A percentile compares a stretch with the other conserved stretches of the same genome.
Conservation (phyloP, 1,284 basidiomycete genomes). For the Thecaphora thlaspeos region DNA sequence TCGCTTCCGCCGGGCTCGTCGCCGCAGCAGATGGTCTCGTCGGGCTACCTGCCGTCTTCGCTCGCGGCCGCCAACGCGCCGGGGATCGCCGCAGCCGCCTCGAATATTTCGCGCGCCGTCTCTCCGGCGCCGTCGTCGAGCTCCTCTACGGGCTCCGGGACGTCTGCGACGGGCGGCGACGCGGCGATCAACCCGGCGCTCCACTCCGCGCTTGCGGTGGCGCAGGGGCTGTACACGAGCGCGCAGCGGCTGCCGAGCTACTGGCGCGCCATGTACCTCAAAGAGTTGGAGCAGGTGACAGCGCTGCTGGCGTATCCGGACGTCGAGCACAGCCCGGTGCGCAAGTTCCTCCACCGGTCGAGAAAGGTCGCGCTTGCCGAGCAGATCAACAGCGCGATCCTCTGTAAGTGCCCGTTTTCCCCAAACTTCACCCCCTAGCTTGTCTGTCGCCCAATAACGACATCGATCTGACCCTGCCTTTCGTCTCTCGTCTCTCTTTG, state of each 20-base stretch:
- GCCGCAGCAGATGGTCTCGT: conserved; percentile 4
- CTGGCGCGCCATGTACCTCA: conserved; percentile 63
- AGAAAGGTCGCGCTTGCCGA: conserved; percentile 76
- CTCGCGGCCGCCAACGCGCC: conserved; percentile 18
- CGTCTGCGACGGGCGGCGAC: conserved; percentile 18
- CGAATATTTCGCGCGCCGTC: conserved; percentile 28
- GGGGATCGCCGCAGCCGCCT: conserved; percentile 24
- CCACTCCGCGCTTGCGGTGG: conserved; percentile 38
- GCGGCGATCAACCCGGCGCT: conserved; percentile 26
- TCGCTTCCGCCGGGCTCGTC: not conserved
- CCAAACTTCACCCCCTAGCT: not conserved
- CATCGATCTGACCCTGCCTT: not conserved
- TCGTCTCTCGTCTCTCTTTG: not conserved
- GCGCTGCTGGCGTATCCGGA: conserved; percentile 73
- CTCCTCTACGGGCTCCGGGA: conserved; percentile 31
- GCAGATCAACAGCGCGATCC: conserved; percentile 79
- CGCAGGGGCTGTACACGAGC: conserved; percentile 39
- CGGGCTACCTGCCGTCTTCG: conserved; percentile 18
- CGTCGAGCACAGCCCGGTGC: conserved; percentile 69
- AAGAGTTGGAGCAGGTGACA: conserved; percentile 71
- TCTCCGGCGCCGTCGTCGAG: conserved; percentile 41
- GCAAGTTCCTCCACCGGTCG: conserved; percentile 70
- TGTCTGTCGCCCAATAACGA: not conserved
- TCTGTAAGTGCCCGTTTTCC: conserved; percentile 52
- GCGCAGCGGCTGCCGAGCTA: conserved; percentile 40